A percentile compares a stretch with the other conserved stretches of the same genome.
These are phyloP conservation scores for Fusarium odoratissimum DNA, from an alignment of 2,329 filamentous ascomycete species.

Conservation along the genomic window DNA sequence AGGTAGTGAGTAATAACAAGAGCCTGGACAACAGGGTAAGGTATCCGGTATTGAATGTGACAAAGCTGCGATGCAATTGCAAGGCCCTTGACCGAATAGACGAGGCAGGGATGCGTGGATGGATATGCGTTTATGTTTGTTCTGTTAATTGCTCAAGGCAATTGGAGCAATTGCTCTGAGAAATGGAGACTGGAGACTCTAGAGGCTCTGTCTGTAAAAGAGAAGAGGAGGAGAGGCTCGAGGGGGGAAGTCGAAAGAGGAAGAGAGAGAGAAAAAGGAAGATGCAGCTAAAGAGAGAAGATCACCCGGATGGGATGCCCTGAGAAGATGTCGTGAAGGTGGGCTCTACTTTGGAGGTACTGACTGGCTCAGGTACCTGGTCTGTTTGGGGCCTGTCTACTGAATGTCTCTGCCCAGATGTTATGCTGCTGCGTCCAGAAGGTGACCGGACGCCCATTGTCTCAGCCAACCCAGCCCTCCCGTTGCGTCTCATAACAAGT, in stretches of 20 bases:
- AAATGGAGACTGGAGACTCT: slow-evolving; percentile 23
- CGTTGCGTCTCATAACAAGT: slow-evolving; percentile 29
- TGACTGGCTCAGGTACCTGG: not conserved
- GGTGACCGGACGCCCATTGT: slow-evolving; percentile 9
- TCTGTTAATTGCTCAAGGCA: slow-evolving; percentile 10
- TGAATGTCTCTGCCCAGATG: slow-evolving; percentile 15
- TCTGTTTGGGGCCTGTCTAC: slow-evolving; percentile 7
- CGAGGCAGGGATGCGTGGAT: not conserved
- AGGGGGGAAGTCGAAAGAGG: slow-evolving; percentile 11
- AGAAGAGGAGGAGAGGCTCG: slow-evolving; percentile 17
- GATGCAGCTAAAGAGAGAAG: slow-evolving; percentile 27
- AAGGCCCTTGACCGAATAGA: slow-evolving; percentile 2
- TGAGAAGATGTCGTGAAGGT: slow-evolving; percentile 32
- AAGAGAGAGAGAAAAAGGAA: slow-evolving; percentile 22
- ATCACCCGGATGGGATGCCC: slow-evolving; percentile 16
- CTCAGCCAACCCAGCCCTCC: slow-evolving; percentile 29
- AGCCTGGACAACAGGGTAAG: slow-evolving; percentile 5
- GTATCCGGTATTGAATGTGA: slow-evolving; percentile 1
- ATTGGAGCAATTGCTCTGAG: slow-evolving; percentile 33
- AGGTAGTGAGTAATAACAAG: slow-evolving; percentile 2
- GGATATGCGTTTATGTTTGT: slow-evolving; percentile 4
- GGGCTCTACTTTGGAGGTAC: slow-evolving; percentile 15
- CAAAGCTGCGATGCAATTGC: slow-evolving; percentile 11
- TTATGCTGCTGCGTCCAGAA: slow-evolving; percentile 15
- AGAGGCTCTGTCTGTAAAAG: slow-evolving; percentile 23